Conservation (phyloP, 2,329 filamentous ascomycete species). For the Diaporthe velutina region DNA sequence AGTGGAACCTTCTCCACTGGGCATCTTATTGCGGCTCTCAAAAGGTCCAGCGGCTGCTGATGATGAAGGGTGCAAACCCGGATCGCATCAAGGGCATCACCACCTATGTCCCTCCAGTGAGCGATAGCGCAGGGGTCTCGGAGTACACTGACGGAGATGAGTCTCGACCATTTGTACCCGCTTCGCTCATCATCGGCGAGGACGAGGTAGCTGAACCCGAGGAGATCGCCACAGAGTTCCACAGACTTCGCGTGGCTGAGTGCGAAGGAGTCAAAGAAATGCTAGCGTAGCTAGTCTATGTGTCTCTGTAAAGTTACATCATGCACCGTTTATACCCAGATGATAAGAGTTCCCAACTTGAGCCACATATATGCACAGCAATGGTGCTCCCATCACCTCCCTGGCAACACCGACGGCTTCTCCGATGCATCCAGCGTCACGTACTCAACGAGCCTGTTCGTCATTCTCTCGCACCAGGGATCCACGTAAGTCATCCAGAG, state of each 20-base stretch:
- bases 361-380: too few relatives aligned
- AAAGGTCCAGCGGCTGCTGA: neutral
- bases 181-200: neutral
- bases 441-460: slow-evolving; percentile 51
- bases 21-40: neutral
- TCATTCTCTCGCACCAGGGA: slow-evolving; percentile 61
- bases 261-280: neutral
- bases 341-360: neutral
- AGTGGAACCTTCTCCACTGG: neutral
- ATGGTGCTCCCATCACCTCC: neutral
- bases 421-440: slow-evolving; percentile 42
- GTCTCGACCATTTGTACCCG: neutral
- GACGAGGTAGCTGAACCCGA: neutral
- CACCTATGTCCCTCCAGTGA: neutral
- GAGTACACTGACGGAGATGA: neutral
- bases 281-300: neutral
- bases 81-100: neutral
- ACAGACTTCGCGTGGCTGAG: neutral
- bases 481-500: slow-evolving; percentile 68
- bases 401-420: slow-evolving; percentile 38
- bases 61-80: neutral
- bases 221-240: neutral
- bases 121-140: neutral
- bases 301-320: neutral
- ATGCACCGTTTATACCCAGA: neutral